Percentiles rank a stretch among this genome's conserved stretches.
These are phyloP conservation scores for Penicillium odoratum DNA, from an alignment of 495 filamentous ascomycete genomes.

Conservation along the genomic window DNA sequence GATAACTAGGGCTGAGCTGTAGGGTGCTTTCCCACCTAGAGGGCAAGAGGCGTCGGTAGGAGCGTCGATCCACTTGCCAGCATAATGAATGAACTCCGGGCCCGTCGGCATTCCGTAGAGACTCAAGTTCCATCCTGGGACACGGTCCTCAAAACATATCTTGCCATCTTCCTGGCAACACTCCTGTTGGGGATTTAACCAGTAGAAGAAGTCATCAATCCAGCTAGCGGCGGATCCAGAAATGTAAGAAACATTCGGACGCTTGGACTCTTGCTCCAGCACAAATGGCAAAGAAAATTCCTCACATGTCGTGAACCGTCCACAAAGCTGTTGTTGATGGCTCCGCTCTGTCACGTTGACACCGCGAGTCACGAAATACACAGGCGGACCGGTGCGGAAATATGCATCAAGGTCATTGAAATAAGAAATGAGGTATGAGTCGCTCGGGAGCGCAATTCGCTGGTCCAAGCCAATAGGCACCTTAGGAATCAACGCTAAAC, in stretches of 20 bases:
- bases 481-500: constrained; percentile 78
- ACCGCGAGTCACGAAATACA: constrained; percentile 89
- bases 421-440: constrained; percentile 89
- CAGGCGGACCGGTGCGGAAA: constrained; percentile 86
- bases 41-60: constrained; percentile 83
- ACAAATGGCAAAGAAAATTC: constrained; percentile 81
- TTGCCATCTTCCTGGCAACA: constrained; percentile 72
- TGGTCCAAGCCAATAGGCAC: constrained; percentile 89
- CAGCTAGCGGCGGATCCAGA: constrained; percentile 91
- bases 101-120: constrained; percentile 90
- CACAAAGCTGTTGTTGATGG: constrained; percentile 83
- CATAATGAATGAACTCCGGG: constrained; percentile 81
- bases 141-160: constrained; percentile 73
- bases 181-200: constrained; percentile 85
- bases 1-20: constrained; percentile 81
- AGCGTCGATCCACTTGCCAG: constrained; percentile 75
- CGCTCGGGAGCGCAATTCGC: constrained; percentile 87
- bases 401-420: constrained; percentile 95
- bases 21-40: constrained; percentile 82
- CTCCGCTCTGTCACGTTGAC: constrained; percentile 72
- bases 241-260: constrained; percentile 86
- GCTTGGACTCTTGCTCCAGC: constrained; percentile 88
- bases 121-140: constrained; percentile 83
- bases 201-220: constrained; percentile 95
- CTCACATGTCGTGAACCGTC: constrained; percentile 86